Evolutionary conservation across 495 filamentous ascomycete species (phyloP), one percentile per base, ranked within the genome.

Genomic region (Articulospora tetracladia): DNA sequence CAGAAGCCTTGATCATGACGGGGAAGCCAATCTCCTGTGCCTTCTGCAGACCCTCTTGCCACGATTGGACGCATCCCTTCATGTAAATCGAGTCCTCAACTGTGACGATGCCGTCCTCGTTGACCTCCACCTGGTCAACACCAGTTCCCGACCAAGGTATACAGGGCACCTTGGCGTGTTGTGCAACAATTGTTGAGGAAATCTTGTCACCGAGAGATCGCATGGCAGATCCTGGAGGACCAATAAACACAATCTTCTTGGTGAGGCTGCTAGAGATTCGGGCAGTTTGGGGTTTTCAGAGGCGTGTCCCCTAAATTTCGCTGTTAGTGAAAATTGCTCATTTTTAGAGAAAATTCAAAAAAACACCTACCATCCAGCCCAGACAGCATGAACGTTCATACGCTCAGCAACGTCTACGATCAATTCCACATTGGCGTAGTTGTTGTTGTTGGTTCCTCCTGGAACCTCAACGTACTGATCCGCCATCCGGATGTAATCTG

Each of bases 381-480:
- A 99, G 17, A 99, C 94, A 59, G 94, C 94, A 67, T 99, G 94
- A 47, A 98, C 94, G 61, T 89, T 84, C 91, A 97, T 97, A 32
- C 94, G 90, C 79, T 99, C 94, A n/a, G 94, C 94, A 71, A 99
- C 84, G 79, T 99, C 94, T 59, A 99, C 94, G 73, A 99, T 98
- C 67, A 99, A 80, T 78, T 99, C 94, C 49, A 99, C 94, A 76
- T 99, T 99, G 72, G 94, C 94, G 73, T 99, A 99, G 77, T 99
- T 99, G 85, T 99, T 97, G 81, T 99, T 99, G 78, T 99, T 99
- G 48, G 95, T 99, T 68, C 94, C 94, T 66, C 94, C 94, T n/a
- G 94, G 94, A 51, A 95, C 92, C 78, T 99, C 94, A 61, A 98
- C 94, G 71, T 99, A 99, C 82, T 96, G 90, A 73, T 99, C 94